phyloP scores from a whole-genome alignment of 495 filamentous ascomycete species.

The Hyaloscypha hepaticicola region DNA sequence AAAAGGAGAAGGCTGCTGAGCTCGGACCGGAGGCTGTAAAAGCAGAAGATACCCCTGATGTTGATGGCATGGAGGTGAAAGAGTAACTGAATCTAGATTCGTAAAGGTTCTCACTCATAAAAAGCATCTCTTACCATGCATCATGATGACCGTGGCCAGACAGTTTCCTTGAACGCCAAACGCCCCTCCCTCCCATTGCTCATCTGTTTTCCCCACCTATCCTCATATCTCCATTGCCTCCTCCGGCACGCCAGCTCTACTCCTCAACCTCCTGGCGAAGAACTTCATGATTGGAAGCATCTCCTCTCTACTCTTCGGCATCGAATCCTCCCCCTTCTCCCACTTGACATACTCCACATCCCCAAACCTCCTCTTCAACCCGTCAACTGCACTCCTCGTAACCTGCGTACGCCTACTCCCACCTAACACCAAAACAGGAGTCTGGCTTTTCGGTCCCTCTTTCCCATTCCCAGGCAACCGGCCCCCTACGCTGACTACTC shows the following conservation, averaged over 20 bases:
- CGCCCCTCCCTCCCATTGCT: not conserved
- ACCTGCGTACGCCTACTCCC: slow-evolving; percentile 63
- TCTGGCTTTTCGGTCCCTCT: slow-evolving; percentile 53
- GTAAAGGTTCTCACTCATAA: no score
- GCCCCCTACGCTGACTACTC: slow-evolving; percentile 78
- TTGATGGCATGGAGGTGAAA: not conserved
- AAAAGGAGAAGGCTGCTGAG: slow-evolving; percentile 40
- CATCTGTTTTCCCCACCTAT: not conserved
- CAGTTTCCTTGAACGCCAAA: no score
- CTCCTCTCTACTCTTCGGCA: slow-evolving; percentile 82
- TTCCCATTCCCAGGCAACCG: slow-evolving; percentile 53
- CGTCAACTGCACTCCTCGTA: slow-evolving; percentile 59
- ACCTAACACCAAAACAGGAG: slow-evolving; percentile 72
- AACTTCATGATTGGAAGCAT: slow-evolving; percentile 93
- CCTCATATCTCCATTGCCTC: slow-evolving; percentile 28
- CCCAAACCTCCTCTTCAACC: slow-evolving; percentile 66
- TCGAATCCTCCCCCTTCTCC: slow-evolving; percentile 70
- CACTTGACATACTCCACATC: slow-evolving; percentile 74
- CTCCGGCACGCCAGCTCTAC: slow-evolving; percentile 40
- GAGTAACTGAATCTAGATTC: not conserved
- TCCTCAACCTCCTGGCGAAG: slow-evolving; percentile 74
- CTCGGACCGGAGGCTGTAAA: not conserved
- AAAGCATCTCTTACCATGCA: no score
- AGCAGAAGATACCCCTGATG: not conserved
- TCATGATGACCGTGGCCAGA: no score